Base-by-base conservation (phyloP, 345 rosid species). In the Eucalyptus curtisii region DNA sequence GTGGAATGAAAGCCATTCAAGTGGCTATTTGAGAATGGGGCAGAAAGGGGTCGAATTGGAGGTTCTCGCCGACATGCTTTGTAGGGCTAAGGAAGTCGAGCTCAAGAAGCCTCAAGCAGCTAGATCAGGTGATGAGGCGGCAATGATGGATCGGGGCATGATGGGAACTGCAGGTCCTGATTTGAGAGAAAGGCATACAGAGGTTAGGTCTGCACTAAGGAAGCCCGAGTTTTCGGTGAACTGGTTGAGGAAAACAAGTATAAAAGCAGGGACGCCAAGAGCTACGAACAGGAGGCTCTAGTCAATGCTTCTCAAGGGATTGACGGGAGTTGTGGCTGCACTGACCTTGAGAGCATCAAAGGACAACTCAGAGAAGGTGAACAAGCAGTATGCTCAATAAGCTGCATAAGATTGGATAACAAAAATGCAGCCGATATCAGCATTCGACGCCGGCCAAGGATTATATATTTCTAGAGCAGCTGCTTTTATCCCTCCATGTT, bases 381-480 rank as follows among this genome's bases (percentile, higher is more conserved):
- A 61, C 33, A 7, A 6, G 31, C 42, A 79, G 24, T 71, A 40
- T 33, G 89, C 30, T 87, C 1, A 95, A 95, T 17, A 89, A 93
- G 90, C 93, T 95, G 89, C 93, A 97, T 92, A 92, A 95, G 93
- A 96, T 96, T 50, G 96, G 96, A 86, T 96, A 94, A 92, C 1
- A 3, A 85, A 30, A 30, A 86, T 87, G 79, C 27, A 52, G 3
- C 8, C 22, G 8, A 86, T n/a, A 40, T 48, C 6, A 40, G 9
- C 3, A 24, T 85, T 85, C 3, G 37, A 59, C 15, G 4, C 1
- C 1, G 3, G 10, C 24, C 42, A 49, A 52, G 49, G 20, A 45
- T 49, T 27, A 31, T 27, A 15, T 49, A 30, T 68, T 37, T 55
- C 76, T 48, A 27, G 52, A n/a, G 85, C 90, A 33, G 49, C 59